Percentiles rank a stretch among this genome's conserved stretches.
Evolutionary conservation across 495 filamentous ascomycete genomes (phyloP).

Genomic region (Xylaria cubensis): DNA sequence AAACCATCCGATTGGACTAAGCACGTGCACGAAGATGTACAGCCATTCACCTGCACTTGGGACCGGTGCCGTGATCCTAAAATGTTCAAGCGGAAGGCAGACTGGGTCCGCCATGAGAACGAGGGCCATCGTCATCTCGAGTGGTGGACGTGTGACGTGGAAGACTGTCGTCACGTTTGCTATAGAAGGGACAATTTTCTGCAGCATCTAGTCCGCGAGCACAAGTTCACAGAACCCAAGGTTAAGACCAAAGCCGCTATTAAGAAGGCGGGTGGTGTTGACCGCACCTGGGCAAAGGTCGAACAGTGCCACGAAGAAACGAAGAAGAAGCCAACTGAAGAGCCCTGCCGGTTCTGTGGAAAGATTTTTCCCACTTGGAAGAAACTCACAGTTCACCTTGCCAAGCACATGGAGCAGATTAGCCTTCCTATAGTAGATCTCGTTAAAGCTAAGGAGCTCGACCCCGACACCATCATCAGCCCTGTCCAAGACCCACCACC

Average conservation of each 20-base stretch:
- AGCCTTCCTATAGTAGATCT: conserved; percentile 84
- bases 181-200: conserved; percentile 95
- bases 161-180: conserved; percentile 84
- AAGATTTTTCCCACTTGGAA: conserved; percentile 86
- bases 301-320: conserved; percentile 81
- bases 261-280: conserved; percentile 60
- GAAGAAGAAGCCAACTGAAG: conserved; percentile 67
- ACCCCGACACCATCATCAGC: conserved; percentile 67
- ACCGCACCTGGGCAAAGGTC: conserved; percentile 76
- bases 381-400: conserved; percentile 91
- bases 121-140: conserved; percentile 91
- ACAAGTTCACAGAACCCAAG: conserved; percentile 84
- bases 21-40: conserved; percentile 93
- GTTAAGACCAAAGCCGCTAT: conserved; percentile 64
- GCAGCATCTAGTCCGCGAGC: conserved; percentile 92
- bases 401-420: conserved; percentile 97
- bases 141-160: conserved; percentile 86
- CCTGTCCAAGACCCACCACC: conserved; percentile 63
- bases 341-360: conserved; percentile 90
- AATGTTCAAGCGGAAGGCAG: conserved; percentile 96
- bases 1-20: conserved; percentile 99
- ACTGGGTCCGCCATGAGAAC: conserved; percentile 97
- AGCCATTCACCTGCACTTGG: conserved; percentile 96
- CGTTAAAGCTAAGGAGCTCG: conserved; percentile 64
- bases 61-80: conserved; percentile 84